These are phyloP conservation scores for Scutellaria baicalensis DNA, from an alignment of 257 asterid species.

Conservation along the genomic window DNA sequence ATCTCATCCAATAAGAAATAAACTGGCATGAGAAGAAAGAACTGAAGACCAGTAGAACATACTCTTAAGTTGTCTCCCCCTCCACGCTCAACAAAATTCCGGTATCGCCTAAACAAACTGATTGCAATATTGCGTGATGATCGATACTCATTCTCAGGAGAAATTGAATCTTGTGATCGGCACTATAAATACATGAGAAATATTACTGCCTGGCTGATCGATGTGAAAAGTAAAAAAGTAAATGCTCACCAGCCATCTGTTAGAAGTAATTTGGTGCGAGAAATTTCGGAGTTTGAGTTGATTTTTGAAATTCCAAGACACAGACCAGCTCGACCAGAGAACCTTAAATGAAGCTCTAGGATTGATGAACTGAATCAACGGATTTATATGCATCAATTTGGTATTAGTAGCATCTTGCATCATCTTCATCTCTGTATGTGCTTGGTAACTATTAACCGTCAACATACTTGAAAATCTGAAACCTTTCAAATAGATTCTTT, in stretches of 20 bases:
- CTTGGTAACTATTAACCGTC: slow-evolving; percentile 35
- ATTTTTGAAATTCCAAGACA: slow-evolving; percentile 23
- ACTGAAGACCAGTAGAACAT: slow-evolving; percentile 29
- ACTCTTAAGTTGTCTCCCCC: slow-evolving; percentile 98
- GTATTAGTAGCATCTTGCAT: slow-evolving; percentile 41
- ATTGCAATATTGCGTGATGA: slow-evolving; percentile 91
- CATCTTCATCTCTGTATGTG: slow-evolving; percentile 30
- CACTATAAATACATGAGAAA: slow-evolving; percentile 34
- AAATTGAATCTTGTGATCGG: slow-evolving; percentile 55
- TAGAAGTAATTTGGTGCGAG: slow-evolving; percentile 42
- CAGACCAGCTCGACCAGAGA: slow-evolving; percentile 30
- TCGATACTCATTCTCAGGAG: slow-evolving; percentile 80
- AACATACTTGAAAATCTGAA: slow-evolving; percentile 25
- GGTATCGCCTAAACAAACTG: slow-evolving; percentile 83
- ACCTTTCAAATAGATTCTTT: background rate
- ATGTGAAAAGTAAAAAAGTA: background rate
- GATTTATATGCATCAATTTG: slow-evolving; percentile 25
- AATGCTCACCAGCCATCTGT: slow-evolving; percentile 67
- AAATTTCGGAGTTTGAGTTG: slow-evolving; percentile 38
- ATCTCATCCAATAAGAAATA: background rate
- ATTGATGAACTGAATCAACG: slow-evolving; percentile 23
- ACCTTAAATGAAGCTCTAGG: slow-evolving; percentile 24
- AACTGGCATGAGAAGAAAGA: background rate
- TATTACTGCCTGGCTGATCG: background rate
- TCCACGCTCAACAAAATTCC: slow-evolving; percentile 81